A percentile compares a stretch with the other conserved stretches of the same genome.
These are phyloP conservation scores for Collybiopsis confluens DNA, from an alignment of 768 basidiomycete genomes.

Conservation along the genomic window DNA sequence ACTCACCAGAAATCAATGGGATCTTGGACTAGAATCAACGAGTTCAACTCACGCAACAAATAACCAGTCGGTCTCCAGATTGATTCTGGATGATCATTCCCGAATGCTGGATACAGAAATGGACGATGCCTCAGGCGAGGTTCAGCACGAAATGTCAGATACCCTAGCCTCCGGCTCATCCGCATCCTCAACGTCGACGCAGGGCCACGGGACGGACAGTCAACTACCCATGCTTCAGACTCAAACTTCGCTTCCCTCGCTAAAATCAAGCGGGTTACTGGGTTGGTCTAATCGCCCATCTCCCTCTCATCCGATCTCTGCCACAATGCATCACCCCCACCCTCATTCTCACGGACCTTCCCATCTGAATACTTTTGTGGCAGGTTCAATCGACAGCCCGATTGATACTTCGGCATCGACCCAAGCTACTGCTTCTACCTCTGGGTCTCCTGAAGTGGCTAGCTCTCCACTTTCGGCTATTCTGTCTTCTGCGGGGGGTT, in stretches of 20 bases:
- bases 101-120: background rate
- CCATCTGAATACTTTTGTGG: background rate
- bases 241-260: conserved; percentile 2
- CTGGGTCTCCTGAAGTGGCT: background rate
- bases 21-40: background rate
- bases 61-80: background rate
- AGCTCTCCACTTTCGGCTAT: background rate
- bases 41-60: background rate
- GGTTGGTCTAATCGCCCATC: conserved; percentile 6
- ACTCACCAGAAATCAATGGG: background rate
- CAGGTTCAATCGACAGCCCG: no score
- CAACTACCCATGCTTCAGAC: conserved; percentile 4
- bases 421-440: background rate
- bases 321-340: background rate
- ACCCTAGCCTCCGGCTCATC: background rate
- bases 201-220: background rate
- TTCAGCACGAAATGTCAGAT: background rate
- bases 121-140: background rate
- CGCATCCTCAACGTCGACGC: background rate
- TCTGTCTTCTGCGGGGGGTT: background rate
- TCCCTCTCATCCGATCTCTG: background rate
- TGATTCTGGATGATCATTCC: background rate
- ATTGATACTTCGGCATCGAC: background rate
- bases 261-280: conserved; percentile 6
- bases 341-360: background rate